Evolutionary conservation across 345 rosid genomes (phyloP), one percentile per base, ranked within the genome.

Genomic region (Jatropha curcas): DNA sequence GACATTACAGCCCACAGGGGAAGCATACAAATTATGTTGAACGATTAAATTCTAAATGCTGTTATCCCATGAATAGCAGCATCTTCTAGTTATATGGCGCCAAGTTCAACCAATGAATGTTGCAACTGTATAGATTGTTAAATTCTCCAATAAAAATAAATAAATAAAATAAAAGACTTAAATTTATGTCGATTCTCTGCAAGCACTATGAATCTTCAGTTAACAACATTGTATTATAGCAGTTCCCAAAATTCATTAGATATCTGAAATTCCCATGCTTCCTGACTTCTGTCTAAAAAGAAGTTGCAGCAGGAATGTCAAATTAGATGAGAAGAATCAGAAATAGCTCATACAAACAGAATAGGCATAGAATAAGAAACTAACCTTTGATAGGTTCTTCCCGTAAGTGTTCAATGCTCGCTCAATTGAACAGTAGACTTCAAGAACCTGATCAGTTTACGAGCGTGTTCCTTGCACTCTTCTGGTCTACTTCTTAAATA

Each of bases 361-460:
- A 57, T n/a, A 51, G 24, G 51, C n/a, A 57, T 51, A 17, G 65
- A 35, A 30, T 20, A 30, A 9, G 66, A 59, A 80, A 78, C 82
- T 64, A 62, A 92, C 98, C 93, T 84, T 86, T 51, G 87, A 72
- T 60, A 55, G 78, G 75, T 79, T 79, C 41, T 73, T 78, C 55
- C 97, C 97, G 22, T 86, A 90, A 48, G 89, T 83, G 68, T 79
- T 84, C 83, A 82, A 77, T 72, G 98, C 88, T 74, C 80, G 80
- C 50, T 91, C 96, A 55, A 95, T 86, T 60, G 97, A 86, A 52
- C 89, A 79, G 81, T 88, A 91, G 60, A 91, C 82, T 56, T 88
- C 87, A 60, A 76, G 67, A 67, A 97, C 94, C 80, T 95, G 97
- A 79, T 79, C 78, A 39, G 89, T 84, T 61, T 88, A 78, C 90